Evolutionary conservation across 2,329 filamentous ascomycete species (phyloP), one percentile per base, ranked within the genome.

Genomic region (Aspergillus unguis): DNA sequence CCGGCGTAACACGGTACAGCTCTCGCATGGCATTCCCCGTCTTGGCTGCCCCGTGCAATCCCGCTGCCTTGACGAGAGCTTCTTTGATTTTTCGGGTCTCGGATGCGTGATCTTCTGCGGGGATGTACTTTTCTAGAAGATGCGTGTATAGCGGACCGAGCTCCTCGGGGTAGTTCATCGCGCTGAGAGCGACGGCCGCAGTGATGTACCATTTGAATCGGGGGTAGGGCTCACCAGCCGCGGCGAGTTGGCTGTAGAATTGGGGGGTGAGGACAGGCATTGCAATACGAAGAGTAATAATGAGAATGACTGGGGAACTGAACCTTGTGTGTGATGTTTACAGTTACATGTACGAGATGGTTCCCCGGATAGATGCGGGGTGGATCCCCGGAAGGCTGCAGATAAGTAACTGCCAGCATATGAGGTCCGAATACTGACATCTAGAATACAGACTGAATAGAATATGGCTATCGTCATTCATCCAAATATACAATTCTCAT

Each of bases 201-300:
- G 40, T 43, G 40, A 43, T 43, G 40, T 43, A 43, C 40, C 40
- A 43, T 43, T 43, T 43, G 40, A 43, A 43, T 25, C 40, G 40
- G 6, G 40, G 40, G 17, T 43, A 28, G 25, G 40, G 9, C 25
- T 28, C 28, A 27, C 26, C 40, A 10, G 7, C 7, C 2, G 26
- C 40, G 11, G 40, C 27, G 27, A 43, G 40, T 8, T 11, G 40
- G 5, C 29, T 25, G 40, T 6, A 28, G 40, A 43, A 43, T 6
- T 28, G 5, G 9, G 25, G 4, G 11, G 28, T 27, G 27, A 43
- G 40, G 11, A n/a, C n/a, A n/a, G n/a, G n/a, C n/a, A n/a, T n/a
- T n/a, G n/a, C n/a, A n/a, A n/a, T n/a, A n/a, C n/a, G n/a, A n/a
- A n/a, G n/a, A n/a, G n/a, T n/a, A n/a, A n/a, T n/a, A n/a, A n/a